Conservation (phyloP, 176 grass and related monocot species). For the Bromus sterilis region DNA sequence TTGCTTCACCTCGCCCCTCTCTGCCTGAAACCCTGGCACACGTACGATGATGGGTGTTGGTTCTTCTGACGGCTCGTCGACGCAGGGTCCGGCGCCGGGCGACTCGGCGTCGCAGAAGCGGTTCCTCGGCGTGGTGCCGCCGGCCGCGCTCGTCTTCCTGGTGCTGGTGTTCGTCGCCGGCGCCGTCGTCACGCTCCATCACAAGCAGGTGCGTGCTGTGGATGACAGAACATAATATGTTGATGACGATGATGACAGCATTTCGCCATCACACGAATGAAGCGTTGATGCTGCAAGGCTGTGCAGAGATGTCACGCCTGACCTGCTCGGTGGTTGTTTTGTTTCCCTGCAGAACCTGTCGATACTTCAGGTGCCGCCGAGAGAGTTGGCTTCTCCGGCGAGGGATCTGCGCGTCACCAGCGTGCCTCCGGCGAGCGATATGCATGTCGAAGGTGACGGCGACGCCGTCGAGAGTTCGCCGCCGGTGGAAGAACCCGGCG, state of each 20-base stretch:
- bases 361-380: conserved; percentile 14
- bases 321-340: too few relatives aligned
- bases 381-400: not conserved
- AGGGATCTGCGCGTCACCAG: not conserved
- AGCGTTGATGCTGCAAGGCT: not conserved
- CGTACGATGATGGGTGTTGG: conserved; percentile 6
- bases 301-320: not conserved
- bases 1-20: too few relatives aligned
- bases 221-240: not conserved
- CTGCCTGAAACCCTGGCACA: not conserved
- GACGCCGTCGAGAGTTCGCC: not conserved
- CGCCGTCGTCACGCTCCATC: conserved; percentile 32
- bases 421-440: not conserved
- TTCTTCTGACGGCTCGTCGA: not conserved
- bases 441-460: not conserved
- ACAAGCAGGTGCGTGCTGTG: conserved; percentile 37
- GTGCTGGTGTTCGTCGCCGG: conserved; percentile 28
- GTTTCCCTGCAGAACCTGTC: conserved; percentile 22
- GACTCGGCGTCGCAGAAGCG: conserved; percentile 38
- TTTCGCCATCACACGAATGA: not conserved
- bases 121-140: conserved; percentile 24
- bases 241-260: not conserved
- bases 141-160: conserved; percentile 38
- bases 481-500: not conserved
- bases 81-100: conserved; percentile 29